Conservation (phyloP, 148 eudicot species). For the Agrostemma githago region DNA sequence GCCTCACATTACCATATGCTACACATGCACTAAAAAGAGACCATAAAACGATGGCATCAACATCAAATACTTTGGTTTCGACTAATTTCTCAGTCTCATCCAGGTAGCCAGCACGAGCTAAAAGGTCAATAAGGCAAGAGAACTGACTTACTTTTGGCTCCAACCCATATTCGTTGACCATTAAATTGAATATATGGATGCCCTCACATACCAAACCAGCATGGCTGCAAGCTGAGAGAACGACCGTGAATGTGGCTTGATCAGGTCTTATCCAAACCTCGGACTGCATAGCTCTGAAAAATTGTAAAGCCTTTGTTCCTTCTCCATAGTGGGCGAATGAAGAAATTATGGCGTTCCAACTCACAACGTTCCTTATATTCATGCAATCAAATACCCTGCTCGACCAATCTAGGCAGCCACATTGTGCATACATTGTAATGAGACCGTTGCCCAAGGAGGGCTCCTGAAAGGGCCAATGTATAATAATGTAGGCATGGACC, state of each 20-base stretch:
- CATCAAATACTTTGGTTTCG: constrained; percentile 19
- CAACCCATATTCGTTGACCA: constrained; percentile 49
- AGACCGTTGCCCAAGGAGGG: constrained; percentile 56
- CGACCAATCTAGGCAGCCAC: constrained; percentile 48
- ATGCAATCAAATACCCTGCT: constrained; percentile 47
- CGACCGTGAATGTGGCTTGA: constrained; percentile 57
- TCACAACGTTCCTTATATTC: constrained; percentile 43
- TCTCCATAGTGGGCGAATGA: constrained; percentile 61
- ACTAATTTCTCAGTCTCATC: constrained; percentile 58
- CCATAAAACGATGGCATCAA: constrained; percentile 58
- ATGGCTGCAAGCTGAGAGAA: constrained; percentile 83
- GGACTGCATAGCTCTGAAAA: constrained; percentile 46
- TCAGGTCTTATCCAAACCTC: constrained; percentile 47
- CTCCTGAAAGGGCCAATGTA: constrained; percentile 31
- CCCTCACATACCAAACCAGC: constrained; percentile 69
- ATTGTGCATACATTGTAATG: constrained; percentile 57
- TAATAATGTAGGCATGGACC: constrained; percentile 57
- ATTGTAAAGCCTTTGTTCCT: constrained; percentile 48
- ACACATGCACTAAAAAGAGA: constrained; percentile 69
- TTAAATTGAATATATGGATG: constrained; percentile 46
- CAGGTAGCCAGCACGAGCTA: constrained; percentile 68
- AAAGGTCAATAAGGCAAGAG: constrained; percentile 68
- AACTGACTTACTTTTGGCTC: constrained; percentile 53
- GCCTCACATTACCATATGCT: constrained; percentile 52
- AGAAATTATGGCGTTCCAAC: constrained; percentile 74